phyloP scores from a whole-genome alignment of 352 stramenopile species.

The Phytophthora fragariaefolia region DNA sequence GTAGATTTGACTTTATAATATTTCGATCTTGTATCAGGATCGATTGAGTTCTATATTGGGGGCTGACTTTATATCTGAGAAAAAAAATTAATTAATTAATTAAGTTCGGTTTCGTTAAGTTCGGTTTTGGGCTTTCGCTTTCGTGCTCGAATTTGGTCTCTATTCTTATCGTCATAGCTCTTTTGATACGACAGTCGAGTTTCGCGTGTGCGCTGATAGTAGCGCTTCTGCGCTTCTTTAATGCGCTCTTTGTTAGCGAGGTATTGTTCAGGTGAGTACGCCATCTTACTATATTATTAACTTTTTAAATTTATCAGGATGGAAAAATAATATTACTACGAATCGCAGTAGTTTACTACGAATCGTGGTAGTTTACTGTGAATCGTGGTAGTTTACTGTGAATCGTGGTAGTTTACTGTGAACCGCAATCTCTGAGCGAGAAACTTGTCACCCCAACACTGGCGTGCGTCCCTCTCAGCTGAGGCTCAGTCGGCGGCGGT shows the following conservation, averaged over 20 bases:
- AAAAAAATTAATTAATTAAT: slow-evolving; percentile 12
- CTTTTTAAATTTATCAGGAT: slow-evolving; percentile 19
- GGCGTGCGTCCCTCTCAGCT: no score
- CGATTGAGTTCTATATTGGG: no score
- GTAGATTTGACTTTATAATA: no score
- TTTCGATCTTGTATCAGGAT: no score
- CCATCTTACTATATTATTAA: slow-evolving; percentile 15
- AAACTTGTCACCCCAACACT: no score
- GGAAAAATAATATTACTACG: neutral
- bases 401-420: neutral
- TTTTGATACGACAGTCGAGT: no score
- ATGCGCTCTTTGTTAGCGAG: slow-evolving; percentile 2
- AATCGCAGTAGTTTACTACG: no score
- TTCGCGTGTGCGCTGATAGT: neutral
- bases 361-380: no score
- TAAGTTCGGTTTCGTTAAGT: no score
- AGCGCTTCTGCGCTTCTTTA: neutral
- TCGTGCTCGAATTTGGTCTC: neutral
- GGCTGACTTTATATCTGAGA: slow-evolving; percentile 10
- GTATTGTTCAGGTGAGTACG: slow-evolving; percentile 13
- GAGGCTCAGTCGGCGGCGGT: no score
- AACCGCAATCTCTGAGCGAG: no score
- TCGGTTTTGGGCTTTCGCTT: slow-evolving; percentile 5
- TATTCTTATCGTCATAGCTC: neutral
- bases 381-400: neutral